phyloP scores from a whole-genome alignment of 768 basidiomycete genomes.

The Trametes cingulata region DNA sequence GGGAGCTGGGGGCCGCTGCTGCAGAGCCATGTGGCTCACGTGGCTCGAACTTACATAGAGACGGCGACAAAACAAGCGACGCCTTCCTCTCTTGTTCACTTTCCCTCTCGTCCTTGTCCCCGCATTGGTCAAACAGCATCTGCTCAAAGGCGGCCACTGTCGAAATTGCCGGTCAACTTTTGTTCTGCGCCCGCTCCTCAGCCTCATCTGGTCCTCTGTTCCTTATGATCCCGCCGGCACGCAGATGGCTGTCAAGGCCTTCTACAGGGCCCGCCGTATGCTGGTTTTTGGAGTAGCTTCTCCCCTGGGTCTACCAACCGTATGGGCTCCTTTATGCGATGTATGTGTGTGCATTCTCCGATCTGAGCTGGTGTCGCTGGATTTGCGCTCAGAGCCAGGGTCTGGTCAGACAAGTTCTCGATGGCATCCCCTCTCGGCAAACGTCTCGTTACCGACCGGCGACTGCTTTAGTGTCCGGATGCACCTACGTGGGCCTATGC shows the following conservation, averaged over 20 bases:
- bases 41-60: slow-evolving; percentile 1
- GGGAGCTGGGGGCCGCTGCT: slow-evolving; percentile 2
- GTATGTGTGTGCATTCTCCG: neutral
- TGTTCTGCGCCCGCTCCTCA: neutral
- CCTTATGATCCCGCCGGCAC: neutral
- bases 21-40: slow-evolving; percentile 12
- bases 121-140: neutral
- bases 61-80: neutral
- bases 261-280: no score
- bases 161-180: neutral
- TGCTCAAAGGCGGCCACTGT: neutral
- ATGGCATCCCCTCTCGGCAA: neutral
- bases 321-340: neutral
- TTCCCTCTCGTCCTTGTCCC: neutral
- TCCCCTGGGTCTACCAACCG: neutral
- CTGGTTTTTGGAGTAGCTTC: no score
- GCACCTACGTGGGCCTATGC: neutral
- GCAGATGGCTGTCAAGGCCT: no score
- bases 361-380: slow-evolving; percentile 4
- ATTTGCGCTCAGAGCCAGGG: neutral
- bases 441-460: neutral
- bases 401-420: neutral
- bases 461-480: neutral
- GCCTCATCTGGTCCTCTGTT: no score
- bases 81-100: neutral